Conservation (phyloP, 805 yeast genomes). For the Nakazawaea molendinolei region DNA sequence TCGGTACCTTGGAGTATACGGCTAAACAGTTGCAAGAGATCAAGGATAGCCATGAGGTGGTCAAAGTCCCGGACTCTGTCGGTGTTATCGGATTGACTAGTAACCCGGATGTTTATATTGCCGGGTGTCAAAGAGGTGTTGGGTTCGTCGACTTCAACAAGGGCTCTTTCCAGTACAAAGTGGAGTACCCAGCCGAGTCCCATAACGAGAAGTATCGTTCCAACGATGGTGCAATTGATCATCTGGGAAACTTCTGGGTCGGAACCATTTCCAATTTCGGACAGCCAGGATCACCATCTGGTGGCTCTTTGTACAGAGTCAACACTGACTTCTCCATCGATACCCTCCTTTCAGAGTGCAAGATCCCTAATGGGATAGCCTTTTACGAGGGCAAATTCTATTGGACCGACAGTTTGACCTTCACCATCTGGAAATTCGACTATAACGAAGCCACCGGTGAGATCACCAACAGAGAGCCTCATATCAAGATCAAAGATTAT, state of each 20-base stretch:
- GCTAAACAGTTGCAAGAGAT: constrained; percentile 18
- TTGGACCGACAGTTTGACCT: constrained; percentile 47
- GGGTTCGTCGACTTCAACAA: constrained; percentile 43
- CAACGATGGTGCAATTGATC: constrained; percentile 80
- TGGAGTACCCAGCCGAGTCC: constrained; percentile 34
- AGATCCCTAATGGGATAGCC: constrained; percentile 69
- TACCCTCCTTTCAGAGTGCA: constrained; percentile 29
- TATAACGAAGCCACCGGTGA: constrained; percentile 31
- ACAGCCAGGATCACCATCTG: constrained; percentile 26
- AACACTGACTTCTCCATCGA: constrained; percentile 21
- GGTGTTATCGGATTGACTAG: constrained; percentile 71
- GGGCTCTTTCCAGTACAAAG: constrained; percentile 28
- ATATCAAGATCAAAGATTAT: constrained; percentile 29
- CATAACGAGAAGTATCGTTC: constrained; percentile 43
- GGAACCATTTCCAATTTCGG: constrained; percentile 60
- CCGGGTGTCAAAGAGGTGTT: constrained; percentile 63
- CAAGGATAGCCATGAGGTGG: constrained; percentile 28
- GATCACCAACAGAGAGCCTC: constrained; percentile 29
- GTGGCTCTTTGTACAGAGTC: constrained; percentile 46
- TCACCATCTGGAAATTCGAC: constrained; percentile 41
- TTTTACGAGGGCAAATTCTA: constrained; percentile 42
- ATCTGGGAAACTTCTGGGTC: constrained; percentile 69
- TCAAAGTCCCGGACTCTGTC: constrained; percentile 36
- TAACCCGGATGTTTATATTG: constrained; percentile 45
- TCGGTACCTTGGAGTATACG: constrained; percentile 16